Percentiles rank a stretch among this genome's conserved stretches.
These are phyloP conservation scores for Lyophyllum decastes DNA, from an alignment of 768 basidiomycete species.

Conservation along the genomic window DNA sequence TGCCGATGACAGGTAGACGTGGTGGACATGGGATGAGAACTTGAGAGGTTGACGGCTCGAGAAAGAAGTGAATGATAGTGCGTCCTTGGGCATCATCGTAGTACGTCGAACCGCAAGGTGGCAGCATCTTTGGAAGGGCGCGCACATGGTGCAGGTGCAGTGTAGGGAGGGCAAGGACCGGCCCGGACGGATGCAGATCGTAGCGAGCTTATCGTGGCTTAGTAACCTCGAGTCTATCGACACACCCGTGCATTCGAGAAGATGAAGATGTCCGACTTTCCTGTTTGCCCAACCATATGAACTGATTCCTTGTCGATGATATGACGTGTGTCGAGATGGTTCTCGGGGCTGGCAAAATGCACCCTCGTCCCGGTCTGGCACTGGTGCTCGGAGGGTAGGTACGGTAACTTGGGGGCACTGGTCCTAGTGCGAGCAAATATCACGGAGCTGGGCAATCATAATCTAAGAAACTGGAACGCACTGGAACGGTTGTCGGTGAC, in stretches of 20 bases:
- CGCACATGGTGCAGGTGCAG: neutral
- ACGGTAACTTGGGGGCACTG: neutral
- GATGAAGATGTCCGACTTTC: neutral
- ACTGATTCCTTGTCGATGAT: neutral
- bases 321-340: neutral
- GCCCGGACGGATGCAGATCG: neutral
- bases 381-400: neutral
- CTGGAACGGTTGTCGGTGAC: neutral
- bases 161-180: neutral
- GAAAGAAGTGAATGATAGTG: neutral
- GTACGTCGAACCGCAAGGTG: constrained; percentile 11
- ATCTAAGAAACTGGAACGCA: neutral
- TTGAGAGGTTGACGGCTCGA: neutral
- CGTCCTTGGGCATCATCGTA: neutral
- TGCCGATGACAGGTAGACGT: neutral
- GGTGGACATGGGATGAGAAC: neutral
- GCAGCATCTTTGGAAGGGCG: constrained; percentile 11
- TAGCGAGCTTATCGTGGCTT: constrained; percentile 12
- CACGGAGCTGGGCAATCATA: neutral
- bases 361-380: neutral
- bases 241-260: neutral
- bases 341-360: neutral
- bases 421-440: neutral
- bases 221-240: neutral
- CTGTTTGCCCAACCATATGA: neutral